Evolutionary conservation across 805 yeast genomes (phyloP), one percentile per base, ranked within the genome.

Genomic region (Yamadazyma paraphyllophila): DNA sequence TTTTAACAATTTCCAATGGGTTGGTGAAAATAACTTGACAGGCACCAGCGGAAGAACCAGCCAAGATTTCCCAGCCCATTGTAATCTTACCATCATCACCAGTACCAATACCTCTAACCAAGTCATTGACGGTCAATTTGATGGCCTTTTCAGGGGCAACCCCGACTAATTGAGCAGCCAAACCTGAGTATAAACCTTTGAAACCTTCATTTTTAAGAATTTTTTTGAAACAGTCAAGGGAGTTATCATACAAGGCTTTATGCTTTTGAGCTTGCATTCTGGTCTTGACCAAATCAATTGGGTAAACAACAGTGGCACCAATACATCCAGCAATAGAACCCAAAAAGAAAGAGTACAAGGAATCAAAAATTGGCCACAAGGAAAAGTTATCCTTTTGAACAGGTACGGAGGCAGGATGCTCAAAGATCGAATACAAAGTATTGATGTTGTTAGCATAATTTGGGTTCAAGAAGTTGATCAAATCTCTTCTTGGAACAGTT

Each of bases 101-200:
- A 31, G 88, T 76, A 51, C 92, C 82, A 44, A 80, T 74, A 25
- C 83, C 82, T 58, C 98, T 80, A 47, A 90, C 83, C 46, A 87
- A 71, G 63, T 92, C 99, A 67, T 92, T 92, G 33, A 92, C 96
- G 0, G 98, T 91, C 54, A 92, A 79, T 69, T 92, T 92, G 59
- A 92, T 92, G 36, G 98, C 98, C 73, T 92, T 92, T 65, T 92
- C 99, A 2, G 99, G 99, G 0, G 98, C 98, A 42, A 92, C 98
- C 54, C 99, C 99, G 40, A 94, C 81, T 58, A 92, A 73, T 67
- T 94, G 98, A 13, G 98, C 97, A 8, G 88, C 87, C 42, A 92
- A 73, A 44, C 99, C 99, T 4, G 96, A 85, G 66, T 92, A 92
- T 47, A 92, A 76, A 7, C 98, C 98, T 56, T 74, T 71, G 40